Conservation (phyloP, 768 basidiomycete genomes). For the Grammothele lineata region DNA sequence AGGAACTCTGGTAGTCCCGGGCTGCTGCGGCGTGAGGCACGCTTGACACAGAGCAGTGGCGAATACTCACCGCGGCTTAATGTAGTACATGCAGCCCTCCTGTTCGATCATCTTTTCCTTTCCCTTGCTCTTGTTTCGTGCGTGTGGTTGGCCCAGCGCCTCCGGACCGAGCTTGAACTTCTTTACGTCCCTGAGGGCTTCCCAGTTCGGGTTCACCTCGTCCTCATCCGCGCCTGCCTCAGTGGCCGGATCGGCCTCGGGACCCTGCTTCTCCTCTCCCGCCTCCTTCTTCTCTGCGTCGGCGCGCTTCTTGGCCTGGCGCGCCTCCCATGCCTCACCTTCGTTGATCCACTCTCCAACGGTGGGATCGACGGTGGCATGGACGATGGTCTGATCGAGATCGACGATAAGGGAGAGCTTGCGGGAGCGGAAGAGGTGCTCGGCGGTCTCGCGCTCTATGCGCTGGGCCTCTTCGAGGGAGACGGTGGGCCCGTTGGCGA, state of each 20-base stretch:
- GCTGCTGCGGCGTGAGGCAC: slow-evolving; percentile 32
- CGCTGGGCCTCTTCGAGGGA: slow-evolving; percentile 89
- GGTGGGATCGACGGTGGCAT: slow-evolving; percentile 97
- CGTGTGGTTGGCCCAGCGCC: slow-evolving; percentile 43
- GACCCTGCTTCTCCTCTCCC: slow-evolving; percentile 21
- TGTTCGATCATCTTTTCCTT: slow-evolving; percentile 63
- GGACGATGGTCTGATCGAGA: slow-evolving; percentile 97
- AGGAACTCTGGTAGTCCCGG: slow-evolving; percentile 87
- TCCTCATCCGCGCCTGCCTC: slow-evolving; percentile 28
- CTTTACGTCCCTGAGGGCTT: slow-evolving; percentile 85
- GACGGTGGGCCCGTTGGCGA: slow-evolving; percentile 85
- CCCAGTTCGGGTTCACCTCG: slow-evolving; percentile 89
- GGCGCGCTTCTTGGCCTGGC: slow-evolving; percentile 40
- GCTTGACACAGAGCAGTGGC: background rate
- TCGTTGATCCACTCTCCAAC: slow-evolving; percentile 96
- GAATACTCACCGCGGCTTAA: slow-evolving; percentile 83
- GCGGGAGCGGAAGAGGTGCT: slow-evolving; percentile 66
- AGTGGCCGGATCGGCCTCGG: slow-evolving; percentile 34
- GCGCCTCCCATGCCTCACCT: slow-evolving; percentile 75
- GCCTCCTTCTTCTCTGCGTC: slow-evolving; percentile 17
- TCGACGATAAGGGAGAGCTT: slow-evolving; percentile 96
- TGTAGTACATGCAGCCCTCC: slow-evolving; percentile 93
- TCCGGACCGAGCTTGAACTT: slow-evolving; percentile 88
- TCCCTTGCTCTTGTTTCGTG: slow-evolving; percentile 46
- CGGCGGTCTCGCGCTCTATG: slow-evolving; percentile 79